phyloP scores from a whole-genome alignment of 495 filamentous ascomycete species.

The Polyplosphaeria fusca region DNA sequence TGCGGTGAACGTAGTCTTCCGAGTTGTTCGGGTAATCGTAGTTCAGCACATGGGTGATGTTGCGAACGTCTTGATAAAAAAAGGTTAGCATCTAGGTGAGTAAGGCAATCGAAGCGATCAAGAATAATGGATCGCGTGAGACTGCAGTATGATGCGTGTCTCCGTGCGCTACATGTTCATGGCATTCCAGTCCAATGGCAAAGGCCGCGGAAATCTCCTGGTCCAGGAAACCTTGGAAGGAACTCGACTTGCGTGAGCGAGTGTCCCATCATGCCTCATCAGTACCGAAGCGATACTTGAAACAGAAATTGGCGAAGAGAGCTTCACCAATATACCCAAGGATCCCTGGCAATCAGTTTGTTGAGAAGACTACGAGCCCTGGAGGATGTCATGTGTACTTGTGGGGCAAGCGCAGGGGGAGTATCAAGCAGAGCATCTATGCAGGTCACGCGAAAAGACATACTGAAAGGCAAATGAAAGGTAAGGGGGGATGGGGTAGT shows the following conservation, averaged over 20 bases:
- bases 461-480: conserved; percentile 44
- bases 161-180: conserved; percentile 50
- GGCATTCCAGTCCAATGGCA: conserved; percentile 34
- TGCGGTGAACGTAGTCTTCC: conserved; percentile 51
- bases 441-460: conserved; percentile 56
- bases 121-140: conserved; percentile 55
- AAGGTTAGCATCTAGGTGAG: conserved; percentile 68
- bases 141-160: conserved; percentile 51
- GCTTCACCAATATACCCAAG: conserved; percentile 80
- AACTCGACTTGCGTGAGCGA: conserved; percentile 62
- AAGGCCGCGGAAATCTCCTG: conserved; percentile 59
- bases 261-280: conserved; percentile 69
- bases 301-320: conserved; percentile 69
- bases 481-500: conserved; percentile 45
- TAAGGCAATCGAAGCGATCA: conserved; percentile 52
- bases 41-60: conserved; percentile 99
- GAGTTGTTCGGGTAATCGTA: conserved; percentile 99
- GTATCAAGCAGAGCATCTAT: conserved; percentile 89
- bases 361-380: conserved; percentile 72
- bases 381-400: conserved; percentile 79
- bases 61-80: conserved; percentile 87
- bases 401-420: conserved; percentile 67
- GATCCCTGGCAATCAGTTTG: conserved; percentile 68
- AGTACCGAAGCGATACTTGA: conserved; percentile 67
- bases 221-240: conserved; percentile 67